These are phyloP conservation scores for Suillus decipiens DNA, from an alignment of 768 basidiomycete species.

Conservation along the genomic window DNA sequence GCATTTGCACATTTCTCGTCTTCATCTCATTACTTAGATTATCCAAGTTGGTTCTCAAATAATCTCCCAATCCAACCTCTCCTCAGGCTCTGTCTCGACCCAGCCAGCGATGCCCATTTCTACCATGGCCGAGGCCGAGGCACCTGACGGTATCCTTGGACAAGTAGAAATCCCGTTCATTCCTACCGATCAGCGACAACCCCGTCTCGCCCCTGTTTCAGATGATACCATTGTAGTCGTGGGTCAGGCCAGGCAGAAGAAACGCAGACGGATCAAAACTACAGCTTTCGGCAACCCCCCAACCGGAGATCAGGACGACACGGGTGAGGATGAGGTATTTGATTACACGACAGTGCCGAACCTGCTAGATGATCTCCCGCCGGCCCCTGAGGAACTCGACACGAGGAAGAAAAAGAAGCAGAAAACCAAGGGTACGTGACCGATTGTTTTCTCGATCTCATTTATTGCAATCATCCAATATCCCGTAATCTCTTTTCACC, in stretches of 20 bases:
- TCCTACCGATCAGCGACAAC: slow-evolving; percentile 59
- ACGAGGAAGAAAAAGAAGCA: slow-evolving; percentile 51
- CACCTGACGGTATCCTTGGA: background rate
- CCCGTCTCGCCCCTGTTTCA: slow-evolving; percentile 27
- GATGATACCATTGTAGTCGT: slow-evolving; percentile 76
- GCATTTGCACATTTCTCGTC: background rate
- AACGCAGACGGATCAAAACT: slow-evolving; percentile 56
- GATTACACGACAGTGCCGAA: slow-evolving; percentile 73
- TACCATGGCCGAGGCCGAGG: background rate
- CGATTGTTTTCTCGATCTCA: slow-evolving; percentile 4
- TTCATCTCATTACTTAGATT: background rate
- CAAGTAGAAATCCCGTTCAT: slow-evolving; percentile 79
- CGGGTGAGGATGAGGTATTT: slow-evolving; percentile 48
- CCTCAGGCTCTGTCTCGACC: background rate
- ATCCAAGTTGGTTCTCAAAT: background rate
- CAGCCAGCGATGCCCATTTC: background rate
- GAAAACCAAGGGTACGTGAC: slow-evolving; percentile 42
- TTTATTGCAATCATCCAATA: background rate
- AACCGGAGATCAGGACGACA: slow-evolving; percentile 20
- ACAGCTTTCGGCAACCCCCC: slow-evolving; percentile 15
- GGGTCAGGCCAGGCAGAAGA: slow-evolving; percentile 63
- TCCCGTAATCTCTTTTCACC: background rate
- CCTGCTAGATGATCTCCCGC: slow-evolving; percentile 60
- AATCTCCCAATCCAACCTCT: background rate
- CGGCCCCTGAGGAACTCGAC: slow-evolving; percentile 33